Evolutionary conservation across 257 asterid genomes (phyloP).

Genomic region (Fraxinus quadrangulata): DNA sequence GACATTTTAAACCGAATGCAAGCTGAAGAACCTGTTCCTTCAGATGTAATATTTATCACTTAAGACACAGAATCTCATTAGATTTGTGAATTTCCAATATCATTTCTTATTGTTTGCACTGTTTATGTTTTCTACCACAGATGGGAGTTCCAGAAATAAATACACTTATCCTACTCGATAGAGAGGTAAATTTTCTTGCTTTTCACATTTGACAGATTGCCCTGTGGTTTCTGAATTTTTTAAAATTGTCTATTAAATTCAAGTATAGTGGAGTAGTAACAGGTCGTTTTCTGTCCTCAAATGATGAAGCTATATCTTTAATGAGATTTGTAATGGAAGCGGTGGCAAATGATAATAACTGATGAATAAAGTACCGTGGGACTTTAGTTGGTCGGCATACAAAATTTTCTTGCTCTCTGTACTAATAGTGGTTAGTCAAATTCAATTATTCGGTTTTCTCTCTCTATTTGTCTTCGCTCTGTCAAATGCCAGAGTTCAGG

Average conservation of each 20-base stretch:
- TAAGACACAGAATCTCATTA: constrained; percentile 12
- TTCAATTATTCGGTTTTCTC: background rate
- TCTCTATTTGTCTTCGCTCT: background rate
- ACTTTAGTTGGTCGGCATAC: background rate
- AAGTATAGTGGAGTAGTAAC: background rate
- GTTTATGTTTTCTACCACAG: constrained; percentile 43
- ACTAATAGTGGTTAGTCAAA: background rate
- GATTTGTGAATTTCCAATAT: constrained; percentile 2
- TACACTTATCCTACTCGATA: constrained; percentile 85
- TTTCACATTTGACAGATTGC: background rate
- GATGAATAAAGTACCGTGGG: background rate
- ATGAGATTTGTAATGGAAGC: constrained; percentile 6
- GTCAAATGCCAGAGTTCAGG: background rate
- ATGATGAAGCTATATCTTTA: background rate
- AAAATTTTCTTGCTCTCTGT: background rate
- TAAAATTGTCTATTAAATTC: constrained; percentile 1
- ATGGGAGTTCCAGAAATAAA: constrained; percentile 79
- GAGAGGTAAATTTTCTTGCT: constrained; percentile 64
- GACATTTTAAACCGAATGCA: constrained; percentile 90
- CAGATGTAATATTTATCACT: constrained; percentile 56
- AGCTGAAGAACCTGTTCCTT: constrained; percentile 80
- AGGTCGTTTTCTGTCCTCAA: background rate
- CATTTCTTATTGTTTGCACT: constrained; percentile 18
- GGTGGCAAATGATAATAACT: background rate
- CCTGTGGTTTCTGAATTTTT: background rate